A percentile compares a stretch with the other conserved stretches of the same genome.
These are phyloP conservation scores for Thalassiosira pacifica DNA, from an alignment of 352 stramenopile genomes.

Conservation along the genomic window DNA sequence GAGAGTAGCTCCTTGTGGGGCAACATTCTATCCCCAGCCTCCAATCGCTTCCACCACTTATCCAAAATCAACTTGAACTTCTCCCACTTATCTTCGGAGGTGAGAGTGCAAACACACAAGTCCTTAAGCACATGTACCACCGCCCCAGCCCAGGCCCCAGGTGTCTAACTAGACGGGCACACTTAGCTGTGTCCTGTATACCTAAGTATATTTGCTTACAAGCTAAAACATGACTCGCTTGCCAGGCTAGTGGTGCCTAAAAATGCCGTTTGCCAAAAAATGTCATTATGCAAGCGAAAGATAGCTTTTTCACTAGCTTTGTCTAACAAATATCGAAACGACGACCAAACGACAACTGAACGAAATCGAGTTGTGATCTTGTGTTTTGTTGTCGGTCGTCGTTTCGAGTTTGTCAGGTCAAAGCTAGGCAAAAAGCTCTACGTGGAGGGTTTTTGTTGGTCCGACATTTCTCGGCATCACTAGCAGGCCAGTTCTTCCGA, in stretches of 20 bases:
- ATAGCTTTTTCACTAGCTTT: too few relatives aligned
- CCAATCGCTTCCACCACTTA: not conserved
- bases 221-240: constrained; percentile 8
- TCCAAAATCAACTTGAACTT: constrained; percentile 43
- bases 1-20: constrained; percentile 46
- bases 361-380: too few relatives aligned
- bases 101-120: constrained; percentile 28
- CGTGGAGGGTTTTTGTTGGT: too few relatives aligned
- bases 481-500: too few relatives aligned
- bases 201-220: constrained; percentile 33
- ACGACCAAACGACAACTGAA: too few relatives aligned
- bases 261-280: too few relatives aligned
- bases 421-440: too few relatives aligned
- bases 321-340: too few relatives aligned
- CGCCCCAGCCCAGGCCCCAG: constrained; percentile 69
- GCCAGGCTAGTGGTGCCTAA: constrained; percentile 14
- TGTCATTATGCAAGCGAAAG: too few relatives aligned
- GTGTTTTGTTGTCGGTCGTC: too few relatives aligned
- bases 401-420: too few relatives aligned
- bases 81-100: constrained; percentile 63
- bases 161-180: constrained; percentile 17
- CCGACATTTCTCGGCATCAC: too few relatives aligned
- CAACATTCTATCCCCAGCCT: constrained; percentile 20
- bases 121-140: constrained; percentile 29
- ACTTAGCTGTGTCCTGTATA: constrained; percentile 65